phyloP scores from a whole-genome alignment of 106 monocot species.

The Apostasia shenzhenica region DNA sequence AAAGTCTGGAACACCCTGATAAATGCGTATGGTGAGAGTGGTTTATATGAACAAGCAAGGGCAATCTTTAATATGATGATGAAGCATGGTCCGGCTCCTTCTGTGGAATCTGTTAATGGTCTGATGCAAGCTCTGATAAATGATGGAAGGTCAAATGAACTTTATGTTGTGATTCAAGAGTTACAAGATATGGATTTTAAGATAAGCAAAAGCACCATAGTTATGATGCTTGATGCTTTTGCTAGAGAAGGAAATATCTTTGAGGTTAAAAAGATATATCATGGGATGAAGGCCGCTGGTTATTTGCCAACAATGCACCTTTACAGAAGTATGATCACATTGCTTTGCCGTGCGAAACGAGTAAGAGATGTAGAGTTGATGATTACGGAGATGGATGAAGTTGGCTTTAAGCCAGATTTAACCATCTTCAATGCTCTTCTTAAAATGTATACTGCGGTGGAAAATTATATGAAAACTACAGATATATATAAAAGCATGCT shows the following conservation, averaged over 20 bases:
- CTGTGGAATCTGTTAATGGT: slow-evolving; percentile 84
- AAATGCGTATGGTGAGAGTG: slow-evolving; percentile 86
- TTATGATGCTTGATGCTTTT: slow-evolving; percentile 94
- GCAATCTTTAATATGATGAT: slow-evolving; percentile 86
- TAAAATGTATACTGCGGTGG: slow-evolving; percentile 72
- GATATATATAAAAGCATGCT: slow-evolving; percentile 58
- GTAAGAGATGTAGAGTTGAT: slow-evolving; percentile 84
- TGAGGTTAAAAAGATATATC: slow-evolving; percentile 96
- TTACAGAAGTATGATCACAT: slow-evolving; percentile 78
- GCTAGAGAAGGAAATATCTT: slow-evolving; percentile 75
- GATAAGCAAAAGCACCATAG: slow-evolving; percentile 87
- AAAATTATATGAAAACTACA: slow-evolving; percentile 58
- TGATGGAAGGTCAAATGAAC: slow-evolving; percentile 79
- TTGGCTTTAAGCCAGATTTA: slow-evolving; percentile 84
- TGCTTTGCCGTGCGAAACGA: slow-evolving; percentile 70
- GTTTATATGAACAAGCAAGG: slow-evolving; percentile 83
- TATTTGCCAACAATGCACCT: slow-evolving; percentile 87
- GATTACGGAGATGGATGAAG: slow-evolving; percentile 71
- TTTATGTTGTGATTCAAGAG: slow-evolving; percentile 88
- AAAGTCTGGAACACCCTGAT: slow-evolving; percentile 95
- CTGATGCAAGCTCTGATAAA: slow-evolving; percentile 76
- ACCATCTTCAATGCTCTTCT: slow-evolving; percentile 68
- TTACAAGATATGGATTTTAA: slow-evolving; percentile 94
- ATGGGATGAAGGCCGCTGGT: slow-evolving; percentile 93
- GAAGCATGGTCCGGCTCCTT: slow-evolving; percentile 70